Base-by-base conservation (phyloP, 2,329 filamentous ascomycete species). In the Monilinia fructicola region DNA sequence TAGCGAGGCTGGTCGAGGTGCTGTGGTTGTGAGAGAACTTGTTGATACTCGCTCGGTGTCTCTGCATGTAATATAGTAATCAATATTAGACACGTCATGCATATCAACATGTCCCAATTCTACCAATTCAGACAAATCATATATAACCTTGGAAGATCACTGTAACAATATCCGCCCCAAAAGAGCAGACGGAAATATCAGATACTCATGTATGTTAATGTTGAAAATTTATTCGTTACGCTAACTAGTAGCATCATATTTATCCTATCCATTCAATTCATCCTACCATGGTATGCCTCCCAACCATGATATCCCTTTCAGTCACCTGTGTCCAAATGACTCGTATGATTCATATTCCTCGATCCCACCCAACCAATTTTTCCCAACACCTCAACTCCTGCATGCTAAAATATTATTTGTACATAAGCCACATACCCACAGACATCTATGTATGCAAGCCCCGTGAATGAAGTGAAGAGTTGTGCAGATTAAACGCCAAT, bases 401-500 rank as follows among this genome's bases (percentile, higher is more conserved):
- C 53, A 61, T 50, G 44, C n/a, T 40, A 50, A 50, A 60, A 35
- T 26, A 50, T 35, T 38, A 50, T 52, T 59, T 61, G 44, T 61
- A 61, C 58, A 52, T 52, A 50, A 26, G 50, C 52, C 64, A 64
- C 44, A 67, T 68, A 69, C 68, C 67, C 56, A 67, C 71, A 60
- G 69, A 70, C 71, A 68, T 68, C 71, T 70, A 66, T 69, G 73
- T 71, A 74, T 74, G 73, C 71, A 73, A 38, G 21, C 58, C 44
- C 58, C 58, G 1, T 26, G 65, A 66, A 46, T 53, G 68, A 67
- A 69, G 71, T 50, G 31, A 61, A 50, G 44, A 61, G 44, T 31
- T 71, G 59, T 68, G 71, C 68, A 73, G 44, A 68, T 31, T 48
- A 62, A 56, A 68, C 52, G 67, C 52, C 38, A 28, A 16, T 23